phyloP scores from a whole-genome alignment of 176 grass and related monocot species.

The Bothriochloa decipiens region DNA sequence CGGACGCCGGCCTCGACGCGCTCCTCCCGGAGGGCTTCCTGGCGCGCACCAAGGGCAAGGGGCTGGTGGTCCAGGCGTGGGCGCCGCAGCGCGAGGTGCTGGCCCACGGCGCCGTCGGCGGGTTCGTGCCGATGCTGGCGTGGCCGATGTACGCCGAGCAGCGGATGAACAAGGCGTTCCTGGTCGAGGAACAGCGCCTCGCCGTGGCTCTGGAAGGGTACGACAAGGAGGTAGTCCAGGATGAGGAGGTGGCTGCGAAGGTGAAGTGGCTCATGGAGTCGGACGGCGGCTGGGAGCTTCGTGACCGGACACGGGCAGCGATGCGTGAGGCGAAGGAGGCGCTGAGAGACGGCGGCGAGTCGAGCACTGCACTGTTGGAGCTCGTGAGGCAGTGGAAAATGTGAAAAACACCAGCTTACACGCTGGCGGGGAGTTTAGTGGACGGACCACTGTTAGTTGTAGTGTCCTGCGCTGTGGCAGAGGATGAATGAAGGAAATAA shows the following conservation, averaged over 20 bases:
- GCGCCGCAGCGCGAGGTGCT: slow-evolving; percentile 45
- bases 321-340: slow-evolving; percentile 19
- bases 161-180: slow-evolving; percentile 29
- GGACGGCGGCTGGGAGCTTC: slow-evolving; percentile 23
- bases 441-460: too few species aligned
- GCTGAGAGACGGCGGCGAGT: slow-evolving; percentile 35
- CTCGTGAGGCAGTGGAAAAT: slow-evolving; percentile 17
- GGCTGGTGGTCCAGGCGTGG: slow-evolving; percentile 30
- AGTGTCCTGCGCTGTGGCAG: too few species aligned
- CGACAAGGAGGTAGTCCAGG: background rate
- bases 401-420: too few species aligned
- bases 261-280: slow-evolving; percentile 44
- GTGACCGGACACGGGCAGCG: background rate
- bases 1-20: background rate
- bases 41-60: slow-evolving; percentile 25
- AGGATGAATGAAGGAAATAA: too few species aligned
- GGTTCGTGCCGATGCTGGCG: slow-evolving; percentile 41
- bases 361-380: background rate
- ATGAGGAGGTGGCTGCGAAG: slow-evolving; percentile 37
- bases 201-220: slow-evolving; percentile 34
- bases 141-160: slow-evolving; percentile 48
- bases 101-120: slow-evolving; percentile 25
- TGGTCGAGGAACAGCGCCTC: slow-evolving; percentile 31
- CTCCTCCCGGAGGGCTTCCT: slow-evolving; percentile 43
- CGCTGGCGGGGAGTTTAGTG: too few species aligned